These are phyloP conservation scores for Lecanosticta acicola DNA, from an alignment of 2,329 filamentous ascomycete species.

Conservation along the genomic window DNA sequence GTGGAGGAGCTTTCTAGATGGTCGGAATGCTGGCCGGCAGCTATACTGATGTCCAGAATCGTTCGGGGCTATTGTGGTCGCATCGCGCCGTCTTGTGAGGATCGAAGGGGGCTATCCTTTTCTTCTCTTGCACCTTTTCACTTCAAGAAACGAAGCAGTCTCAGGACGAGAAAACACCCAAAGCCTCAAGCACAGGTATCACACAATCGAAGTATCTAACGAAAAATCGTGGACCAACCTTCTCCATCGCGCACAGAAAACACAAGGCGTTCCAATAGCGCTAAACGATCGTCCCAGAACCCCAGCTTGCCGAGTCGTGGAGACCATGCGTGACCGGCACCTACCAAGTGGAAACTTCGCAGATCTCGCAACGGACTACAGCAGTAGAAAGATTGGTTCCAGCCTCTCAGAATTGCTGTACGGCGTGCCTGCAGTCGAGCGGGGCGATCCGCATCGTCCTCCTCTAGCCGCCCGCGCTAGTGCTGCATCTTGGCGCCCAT, in stretches of 20 bases:
- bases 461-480: constrained; percentile 19
- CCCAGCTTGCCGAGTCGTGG: not conserved
- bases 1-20: not conserved
- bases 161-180: too few species aligned
- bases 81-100: too few species aligned
- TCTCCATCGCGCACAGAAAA: constrained; percentile 9
- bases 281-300: constrained; percentile 6
- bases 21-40: constrained; percentile 2
- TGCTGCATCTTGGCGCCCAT: constrained; percentile 9
- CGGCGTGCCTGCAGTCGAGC: constrained; percentile 16
- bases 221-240: too few species aligned
- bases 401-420: constrained; percentile 15
- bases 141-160: too few species aligned
- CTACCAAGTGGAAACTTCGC: not conserved
- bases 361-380: too few species aligned
- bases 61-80: constrained; percentile 1
- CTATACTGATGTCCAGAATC: not conserved
- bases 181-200: too few species aligned
- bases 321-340: constrained; percentile 7
- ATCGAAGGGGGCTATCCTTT: too few species aligned
- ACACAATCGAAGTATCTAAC: too few species aligned
- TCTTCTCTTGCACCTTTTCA: too few species aligned
- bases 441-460: constrained; percentile 10
- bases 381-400: not conserved
- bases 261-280: constrained; percentile 5